These are phyloP conservation scores for Claviceps maximensis DNA, from an alignment of 2,329 filamentous ascomycete species.

Conservation along the genomic window DNA sequence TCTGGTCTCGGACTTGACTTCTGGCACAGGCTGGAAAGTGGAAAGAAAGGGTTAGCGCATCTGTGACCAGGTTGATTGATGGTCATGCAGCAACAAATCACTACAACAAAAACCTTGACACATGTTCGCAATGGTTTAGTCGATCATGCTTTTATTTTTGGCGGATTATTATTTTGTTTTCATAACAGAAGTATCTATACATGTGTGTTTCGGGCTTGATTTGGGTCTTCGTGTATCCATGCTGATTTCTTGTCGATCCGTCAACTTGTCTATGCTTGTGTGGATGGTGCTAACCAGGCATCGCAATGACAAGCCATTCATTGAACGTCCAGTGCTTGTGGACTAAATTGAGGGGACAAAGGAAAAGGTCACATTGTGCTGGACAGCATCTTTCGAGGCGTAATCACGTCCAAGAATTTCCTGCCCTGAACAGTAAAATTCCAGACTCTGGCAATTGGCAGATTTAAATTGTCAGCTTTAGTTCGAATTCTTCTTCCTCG, in stretches of 20 bases:
- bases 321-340: neutral
- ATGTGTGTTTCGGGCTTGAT: neutral
- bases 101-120: neutral
- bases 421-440: conserved; percentile 1
- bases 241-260: neutral
- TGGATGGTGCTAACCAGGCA: neutral
- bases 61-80: too few species aligned
- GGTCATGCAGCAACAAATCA: too few species aligned
- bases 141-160: too few species aligned
- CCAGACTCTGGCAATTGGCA: neutral
- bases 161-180: neutral
- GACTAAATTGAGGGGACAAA: neutral
- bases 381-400: neutral
- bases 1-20: too few species aligned
- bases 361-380: neutral
- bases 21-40: too few species aligned
- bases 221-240: neutral
- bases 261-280: neutral
- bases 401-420: neutral
- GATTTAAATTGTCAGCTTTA: conserved; percentile 25
- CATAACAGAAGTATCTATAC: neutral
- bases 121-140: neutral
- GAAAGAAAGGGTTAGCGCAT: too few species aligned
- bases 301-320: neutral
- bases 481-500: conserved; percentile 43